Evolutionary conservation across 352 stramenopile species (phyloP).

Genomic region (Globisporangium middletonii): DNA sequence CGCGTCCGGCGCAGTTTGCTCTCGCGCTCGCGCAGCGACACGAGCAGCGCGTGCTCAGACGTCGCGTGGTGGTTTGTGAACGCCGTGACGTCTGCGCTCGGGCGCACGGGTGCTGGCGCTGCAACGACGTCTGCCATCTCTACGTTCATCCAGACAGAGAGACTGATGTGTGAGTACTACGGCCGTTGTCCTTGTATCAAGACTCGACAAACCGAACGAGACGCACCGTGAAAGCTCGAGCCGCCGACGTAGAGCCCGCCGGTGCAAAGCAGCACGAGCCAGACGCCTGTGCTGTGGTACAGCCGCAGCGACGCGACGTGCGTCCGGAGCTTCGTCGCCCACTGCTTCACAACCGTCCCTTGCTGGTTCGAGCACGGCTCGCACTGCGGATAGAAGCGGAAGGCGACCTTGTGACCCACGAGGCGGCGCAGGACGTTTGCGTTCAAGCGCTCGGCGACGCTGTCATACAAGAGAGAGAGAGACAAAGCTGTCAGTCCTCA

Average conservation of each 20-base stretch:
- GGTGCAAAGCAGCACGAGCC: constrained; percentile 77
- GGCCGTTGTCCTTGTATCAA: neutral
- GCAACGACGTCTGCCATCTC: constrained; percentile 46
- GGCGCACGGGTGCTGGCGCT: neutral
- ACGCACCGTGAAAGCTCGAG: constrained; percentile 49
- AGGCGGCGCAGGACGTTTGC: constrained; percentile 30
- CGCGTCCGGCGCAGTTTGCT: constrained; percentile 36
- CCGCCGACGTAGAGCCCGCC: constrained; percentile 65
- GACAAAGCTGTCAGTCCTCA: neutral
- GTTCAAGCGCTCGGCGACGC: constrained; percentile 57
- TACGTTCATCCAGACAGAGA: constrained; percentile 2
- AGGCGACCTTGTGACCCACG: constrained; percentile 40
- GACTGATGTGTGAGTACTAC: neutral
- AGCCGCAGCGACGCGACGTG: constrained; percentile 56
- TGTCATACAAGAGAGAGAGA: constrained; percentile 13
- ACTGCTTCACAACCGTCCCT: constrained; percentile 52
- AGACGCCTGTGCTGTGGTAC: constrained; percentile 75
- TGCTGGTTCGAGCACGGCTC: constrained; percentile 79
- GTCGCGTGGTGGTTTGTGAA: constrained; percentile 18
- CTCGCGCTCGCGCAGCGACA: constrained; percentile 48
- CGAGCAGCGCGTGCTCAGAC: constrained; percentile 38
- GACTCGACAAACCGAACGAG: neutral
- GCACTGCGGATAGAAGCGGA: constrained; percentile 85
- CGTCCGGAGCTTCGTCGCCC: constrained; percentile 53
- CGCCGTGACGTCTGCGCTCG: constrained; percentile 14